Percentiles rank a stretch among this genome's conserved stretches.
These are phyloP conservation scores for Leccinum subgranulosum DNA, from an alignment of 768 basidiomycete species.

Conservation along the genomic window DNA sequence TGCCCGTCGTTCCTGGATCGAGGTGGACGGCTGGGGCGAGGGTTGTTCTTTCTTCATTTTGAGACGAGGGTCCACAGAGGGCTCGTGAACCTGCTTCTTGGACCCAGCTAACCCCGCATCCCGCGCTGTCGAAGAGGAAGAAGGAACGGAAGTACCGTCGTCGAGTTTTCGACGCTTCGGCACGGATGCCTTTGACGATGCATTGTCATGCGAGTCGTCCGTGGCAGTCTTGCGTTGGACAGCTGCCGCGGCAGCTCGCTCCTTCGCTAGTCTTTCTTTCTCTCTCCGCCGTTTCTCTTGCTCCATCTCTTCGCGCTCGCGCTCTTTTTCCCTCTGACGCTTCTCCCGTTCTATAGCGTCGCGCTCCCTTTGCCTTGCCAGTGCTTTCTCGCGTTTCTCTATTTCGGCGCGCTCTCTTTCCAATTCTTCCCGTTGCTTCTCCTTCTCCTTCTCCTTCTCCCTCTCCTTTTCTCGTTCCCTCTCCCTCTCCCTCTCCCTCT, in stretches of 20 bases:
- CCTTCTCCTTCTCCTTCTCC: slow-evolving; percentile 16
- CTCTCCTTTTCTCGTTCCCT: slow-evolving; percentile 22
- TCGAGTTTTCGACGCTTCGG: slow-evolving; percentile 46
- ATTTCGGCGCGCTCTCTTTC: slow-evolving; percentile 17
- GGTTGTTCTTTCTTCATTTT: slow-evolving; percentile 41
- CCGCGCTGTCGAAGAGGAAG: slow-evolving; percentile 15
- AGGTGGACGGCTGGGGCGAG: slow-evolving; percentile 14
- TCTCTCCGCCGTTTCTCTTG: slow-evolving; percentile 21
- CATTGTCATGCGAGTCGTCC: slow-evolving; percentile 25
- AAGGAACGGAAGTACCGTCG: slow-evolving; percentile 20
- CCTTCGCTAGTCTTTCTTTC: slow-evolving; percentile 23
- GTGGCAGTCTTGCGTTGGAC: slow-evolving; percentile 42
- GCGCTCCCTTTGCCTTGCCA: slow-evolving; percentile 16
- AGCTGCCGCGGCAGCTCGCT: slow-evolving; percentile 14
- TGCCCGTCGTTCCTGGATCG: slow-evolving; percentile 12
- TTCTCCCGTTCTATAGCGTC: slow-evolving; percentile 26
- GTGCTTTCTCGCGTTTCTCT: slow-evolving; percentile 20
- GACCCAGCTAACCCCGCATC: slow-evolving; percentile 26
- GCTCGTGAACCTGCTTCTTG: slow-evolving; percentile 38
- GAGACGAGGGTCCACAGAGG: slow-evolving; percentile 17
- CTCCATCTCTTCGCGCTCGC: slow-evolving; percentile 22
- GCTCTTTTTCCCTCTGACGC: slow-evolving; percentile 22
- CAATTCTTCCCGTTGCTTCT: slow-evolving; percentile 22
- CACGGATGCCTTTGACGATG: slow-evolving; percentile 9
- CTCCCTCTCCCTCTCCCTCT: slow-evolving; percentile 8